Base-by-base conservation (phyloP, 2,329 filamentous ascomycete genomes). In the Fulvia fulva region DNA sequence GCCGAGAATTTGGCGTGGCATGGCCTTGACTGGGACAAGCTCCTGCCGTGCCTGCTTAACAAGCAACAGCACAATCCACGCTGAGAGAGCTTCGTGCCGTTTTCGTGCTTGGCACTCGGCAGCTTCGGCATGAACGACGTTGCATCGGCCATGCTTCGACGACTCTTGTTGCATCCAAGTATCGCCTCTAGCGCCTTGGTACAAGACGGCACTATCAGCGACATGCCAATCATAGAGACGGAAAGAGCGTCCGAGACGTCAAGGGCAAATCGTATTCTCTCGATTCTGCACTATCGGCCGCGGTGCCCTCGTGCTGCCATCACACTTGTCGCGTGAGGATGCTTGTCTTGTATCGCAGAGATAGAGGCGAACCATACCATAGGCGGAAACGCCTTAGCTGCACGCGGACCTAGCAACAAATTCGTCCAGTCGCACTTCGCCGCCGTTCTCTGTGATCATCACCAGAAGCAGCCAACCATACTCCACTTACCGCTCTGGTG, bases 381-480 rank as follows among this genome's bases (percentile, higher is more conserved):
- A 50, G 47, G 47, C 47, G 47, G 47, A 50, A 11, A 25, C 25
- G 22, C 44, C 21, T 5, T 22, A n/a, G 9, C 22, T 47, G 44
- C 44, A 25, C 3, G 11, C 21, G 25, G 19, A 26, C 44, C 44
- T 12, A 25, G 44, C 22, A 25, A 23, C 44, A 21, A 23, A 11
- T 22, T 23, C 8, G 44, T 47, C 19, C 22, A 47, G 25, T 19
- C 34, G 51, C 51, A 44, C 16, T 22, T 45, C 51, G 51, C 51
- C 51, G 51, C 34, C 21, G 41, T 53, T 22, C 51, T 53, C 45
- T 23, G 50, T 23, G 50, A 37, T 41, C 32, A 37, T 51, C 50
- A 34, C 32, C 6, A 21, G 12, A n/a, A 16, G n/a, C 25, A 43
- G 19, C 32, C 50, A 52, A 52, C 32, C 50, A 53, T 16, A 28